These are phyloP conservation scores for Leersia perrieri DNA, from an alignment of 176 grass and related monocot species.

Conservation along the genomic window DNA sequence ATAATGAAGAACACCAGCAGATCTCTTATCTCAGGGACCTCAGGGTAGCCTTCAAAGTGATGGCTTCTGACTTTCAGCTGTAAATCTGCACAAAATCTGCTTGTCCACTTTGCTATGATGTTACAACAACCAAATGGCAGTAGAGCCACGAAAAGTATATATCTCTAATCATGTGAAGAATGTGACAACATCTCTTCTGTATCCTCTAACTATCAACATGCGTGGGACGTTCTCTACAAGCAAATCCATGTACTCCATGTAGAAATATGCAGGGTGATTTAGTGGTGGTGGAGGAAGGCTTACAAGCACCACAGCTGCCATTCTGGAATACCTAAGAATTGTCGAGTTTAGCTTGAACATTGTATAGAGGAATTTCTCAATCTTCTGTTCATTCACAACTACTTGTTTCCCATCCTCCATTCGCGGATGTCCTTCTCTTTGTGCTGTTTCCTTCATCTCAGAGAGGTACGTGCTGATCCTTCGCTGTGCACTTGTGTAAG, in stretches of 20 bases:
- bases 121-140: slow-evolving; percentile 20
- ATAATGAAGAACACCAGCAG: slow-evolving; percentile 33
- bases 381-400: slow-evolving; percentile 76
- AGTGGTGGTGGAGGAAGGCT: slow-evolving; percentile 85
- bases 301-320: slow-evolving; percentile 93
- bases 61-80: slow-evolving; percentile 27
- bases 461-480: slow-evolving; percentile 67
- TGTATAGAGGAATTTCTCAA: slow-evolving; percentile 95
- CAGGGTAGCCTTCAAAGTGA: slow-evolving; percentile 25
- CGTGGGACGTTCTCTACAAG: slow-evolving; percentile 95
- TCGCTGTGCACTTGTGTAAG: slow-evolving; percentile 73
- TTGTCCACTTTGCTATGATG: slow-evolving; percentile 30
- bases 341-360: slow-evolving; percentile 92
- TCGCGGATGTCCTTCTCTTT: slow-evolving; percentile 54
- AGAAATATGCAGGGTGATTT: slow-evolving; percentile 88
- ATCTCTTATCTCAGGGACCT: slow-evolving; percentile 17
- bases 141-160: slow-evolving; percentile 20
- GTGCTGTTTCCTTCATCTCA: slow-evolving; percentile 76
- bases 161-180: slow-evolving; percentile 74
- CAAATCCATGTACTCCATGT: slow-evolving; percentile 99
- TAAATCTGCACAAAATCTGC: slow-evolving; percentile 33
- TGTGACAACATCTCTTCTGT: slow-evolving; percentile 92
- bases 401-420: slow-evolving; percentile 77
- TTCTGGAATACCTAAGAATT: slow-evolving; percentile 92
- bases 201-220: slow-evolving; percentile 96